These are phyloP conservation scores for Sphaerosporella brunnea DNA, from an alignment of 495 filamentous ascomycete species.

Conservation along the genomic window DNA sequence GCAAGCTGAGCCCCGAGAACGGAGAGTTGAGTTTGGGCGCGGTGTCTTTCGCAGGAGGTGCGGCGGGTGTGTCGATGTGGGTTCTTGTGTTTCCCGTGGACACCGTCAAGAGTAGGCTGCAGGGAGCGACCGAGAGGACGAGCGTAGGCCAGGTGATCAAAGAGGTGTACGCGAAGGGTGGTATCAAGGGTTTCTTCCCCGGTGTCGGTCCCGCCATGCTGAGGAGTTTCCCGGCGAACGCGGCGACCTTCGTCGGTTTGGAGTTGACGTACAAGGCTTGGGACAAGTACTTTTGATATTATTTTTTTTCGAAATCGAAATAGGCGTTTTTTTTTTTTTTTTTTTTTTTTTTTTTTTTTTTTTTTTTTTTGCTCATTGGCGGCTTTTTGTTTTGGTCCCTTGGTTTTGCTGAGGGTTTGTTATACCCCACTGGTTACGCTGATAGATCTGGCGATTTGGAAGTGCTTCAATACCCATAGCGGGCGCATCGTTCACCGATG, in stretches of 20 bases:
- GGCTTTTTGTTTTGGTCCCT: too few relatives aligned
- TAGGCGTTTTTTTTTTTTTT: too few relatives aligned
- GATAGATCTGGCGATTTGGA: too few relatives aligned
- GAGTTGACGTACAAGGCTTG: constrained; percentile 69
- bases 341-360: too few relatives aligned
- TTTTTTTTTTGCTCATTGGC: too few relatives aligned
- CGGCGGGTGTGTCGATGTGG: constrained; percentile 96
- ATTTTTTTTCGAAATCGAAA: too few relatives aligned
- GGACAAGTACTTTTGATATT: constrained; percentile 53
- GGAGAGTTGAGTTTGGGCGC: constrained; percentile 63
- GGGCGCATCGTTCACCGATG: too few relatives aligned
- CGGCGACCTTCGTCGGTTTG: constrained; percentile 52
- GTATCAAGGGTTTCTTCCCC: constrained; percentile 90
- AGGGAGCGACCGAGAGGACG: constrained; percentile 75
- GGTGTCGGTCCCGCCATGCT: constrained; percentile 85
- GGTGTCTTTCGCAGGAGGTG: constrained; percentile 71
- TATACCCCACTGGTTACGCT: too few relatives aligned
- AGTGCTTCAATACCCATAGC: too few relatives aligned
- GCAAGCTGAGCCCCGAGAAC: constrained; percentile 66
- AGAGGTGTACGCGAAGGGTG: constrained; percentile 60
- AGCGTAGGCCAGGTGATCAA: constrained; percentile 65
- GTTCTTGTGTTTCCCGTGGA: constrained; percentile 96
- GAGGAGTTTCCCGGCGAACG: constrained; percentile 88
- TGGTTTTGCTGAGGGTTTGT: too few relatives aligned
- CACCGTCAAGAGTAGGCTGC: constrained; percentile 83